Percentiles rank a stretch among this genome's conserved stretches.
Conservation (phyloP, 108 stramenopile species). For the Skeletonema potamos region DNA sequence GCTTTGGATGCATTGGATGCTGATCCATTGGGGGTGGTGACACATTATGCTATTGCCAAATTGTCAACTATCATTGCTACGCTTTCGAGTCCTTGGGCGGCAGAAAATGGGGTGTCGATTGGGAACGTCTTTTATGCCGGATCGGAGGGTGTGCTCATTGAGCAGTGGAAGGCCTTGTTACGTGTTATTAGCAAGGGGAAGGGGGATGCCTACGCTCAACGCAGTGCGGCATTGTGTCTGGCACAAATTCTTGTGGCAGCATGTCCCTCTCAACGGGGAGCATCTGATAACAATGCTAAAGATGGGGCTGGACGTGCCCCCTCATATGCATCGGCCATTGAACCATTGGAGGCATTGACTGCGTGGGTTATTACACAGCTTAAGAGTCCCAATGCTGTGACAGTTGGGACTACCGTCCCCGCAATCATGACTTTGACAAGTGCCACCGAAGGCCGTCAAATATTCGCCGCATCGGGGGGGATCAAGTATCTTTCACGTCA, state of each 20-base stretch:
- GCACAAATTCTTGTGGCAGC: slow-evolving; percentile 76
- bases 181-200: slow-evolving; percentile 84
- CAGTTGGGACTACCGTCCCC: slow-evolving; percentile 71
- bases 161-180: slow-evolving; percentile 85
- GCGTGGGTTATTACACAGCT: slow-evolving; percentile 87
- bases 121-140: slow-evolving; percentile 83
- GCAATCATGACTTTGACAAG: slow-evolving; percentile 75
- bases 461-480: slow-evolving; percentile 82
- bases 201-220: slow-evolving; percentile 80
- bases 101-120: slow-evolving; percentile 69
- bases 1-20: slow-evolving; percentile 67
- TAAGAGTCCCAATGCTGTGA: slow-evolving; percentile 66
- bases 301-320: slow-evolving; percentile 52
- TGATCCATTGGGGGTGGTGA: slow-evolving; percentile 84
- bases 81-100: slow-evolving; percentile 45
- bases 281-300: not conserved
- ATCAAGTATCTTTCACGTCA: slow-evolving; percentile 89
- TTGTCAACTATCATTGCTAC: slow-evolving; percentile 71
- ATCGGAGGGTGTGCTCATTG: slow-evolving; percentile 79
- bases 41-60: slow-evolving; percentile 82
- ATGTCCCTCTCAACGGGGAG: slow-evolving; percentile 68
- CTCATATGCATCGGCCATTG: slow-evolving; percentile 81
- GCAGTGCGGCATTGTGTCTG: slow-evolving; percentile 73
- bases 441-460: slow-evolving; percentile 69
- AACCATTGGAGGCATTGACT: slow-evolving; percentile 81